Evolutionary conservation across 2,329 filamentous ascomycete species (phyloP).

Genomic region (Aspergillus caelatus): DNA sequence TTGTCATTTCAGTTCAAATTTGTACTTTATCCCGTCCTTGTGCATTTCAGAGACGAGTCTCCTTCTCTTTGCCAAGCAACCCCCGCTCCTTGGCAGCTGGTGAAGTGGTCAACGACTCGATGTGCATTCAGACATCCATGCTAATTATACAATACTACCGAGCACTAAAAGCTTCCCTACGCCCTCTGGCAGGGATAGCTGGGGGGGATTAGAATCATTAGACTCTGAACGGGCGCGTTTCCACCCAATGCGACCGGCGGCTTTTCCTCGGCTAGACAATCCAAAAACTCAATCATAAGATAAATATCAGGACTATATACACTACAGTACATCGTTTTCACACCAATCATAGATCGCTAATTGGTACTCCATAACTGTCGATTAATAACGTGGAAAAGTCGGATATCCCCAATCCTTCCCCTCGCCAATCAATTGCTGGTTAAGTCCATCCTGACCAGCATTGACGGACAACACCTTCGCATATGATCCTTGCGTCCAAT

Average conservation of each 20-base stretch:
- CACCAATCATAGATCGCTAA: neutral
- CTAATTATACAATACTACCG: neutral
- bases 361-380: neutral
- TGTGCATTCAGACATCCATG: neutral
- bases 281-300: neutral
- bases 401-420: conserved; percentile 23
- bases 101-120: neutral
- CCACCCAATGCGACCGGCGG: neutral
- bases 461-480: conserved; percentile 29
- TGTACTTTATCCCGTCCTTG: neutral
- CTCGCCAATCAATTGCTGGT: conserved; percentile 19
- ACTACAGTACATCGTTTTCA: neutral
- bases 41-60: neutral
- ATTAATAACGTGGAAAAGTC: conserved; percentile 22
- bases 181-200: neutral
- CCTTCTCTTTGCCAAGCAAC: neutral
- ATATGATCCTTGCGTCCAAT: conserved; percentile 33
- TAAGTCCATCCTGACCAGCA: conserved; percentile 23
- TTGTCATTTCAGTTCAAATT: neutral
- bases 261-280: neutral
- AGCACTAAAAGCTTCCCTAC: neutral
- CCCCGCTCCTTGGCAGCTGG: neutral
- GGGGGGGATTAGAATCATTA: neutral
- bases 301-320: neutral
- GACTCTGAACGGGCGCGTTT: neutral